phyloP scores from a whole-genome alignment of 75 land plant genomes.

The Selaginella tamariscina region DNA sequence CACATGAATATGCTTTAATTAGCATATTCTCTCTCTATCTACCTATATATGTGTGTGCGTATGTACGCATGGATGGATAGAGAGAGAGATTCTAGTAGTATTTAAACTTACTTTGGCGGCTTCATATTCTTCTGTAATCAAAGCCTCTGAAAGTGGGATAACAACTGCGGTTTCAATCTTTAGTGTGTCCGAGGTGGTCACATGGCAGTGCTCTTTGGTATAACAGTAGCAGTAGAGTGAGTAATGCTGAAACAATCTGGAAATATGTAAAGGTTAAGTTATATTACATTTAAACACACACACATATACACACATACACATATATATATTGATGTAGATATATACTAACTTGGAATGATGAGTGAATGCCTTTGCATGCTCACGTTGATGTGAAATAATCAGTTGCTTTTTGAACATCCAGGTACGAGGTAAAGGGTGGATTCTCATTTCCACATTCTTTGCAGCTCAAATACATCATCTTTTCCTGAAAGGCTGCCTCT shows the following conservation, averaged over 20 bases:
- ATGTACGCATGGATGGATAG: too few species aligned
- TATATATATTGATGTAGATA: not conserved
- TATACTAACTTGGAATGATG: not conserved
- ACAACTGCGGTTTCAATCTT: constrained; percentile 5
- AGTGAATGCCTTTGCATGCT: not conserved
- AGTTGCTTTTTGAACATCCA: constrained; percentile 11
- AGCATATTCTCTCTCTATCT: too few species aligned
- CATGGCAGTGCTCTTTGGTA: constrained; percentile 9
- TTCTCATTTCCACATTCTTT: not conserved
- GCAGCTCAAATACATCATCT: constrained; percentile 5
- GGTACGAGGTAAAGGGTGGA: not conserved
- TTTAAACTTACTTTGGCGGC: not conserved
- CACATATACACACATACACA: too few species aligned
- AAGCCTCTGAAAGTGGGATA: not conserved
- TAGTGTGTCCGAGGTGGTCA: not conserved
- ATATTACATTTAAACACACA: not conserved
- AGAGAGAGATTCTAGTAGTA: constrained; percentile 1
- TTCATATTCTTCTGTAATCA: constrained; percentile 7
- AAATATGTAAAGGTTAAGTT: not conserved
- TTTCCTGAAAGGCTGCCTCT: not conserved
- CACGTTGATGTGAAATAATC: constrained; percentile 3
- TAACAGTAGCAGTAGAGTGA: not conserved
- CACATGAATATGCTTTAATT: too few species aligned
- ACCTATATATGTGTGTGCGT: too few species aligned
- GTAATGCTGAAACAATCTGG: constrained; percentile 10